Base-by-base conservation (phyloP, 2,329 filamentous ascomycete species). In the Pseudogymnoascus sp. region DNA sequence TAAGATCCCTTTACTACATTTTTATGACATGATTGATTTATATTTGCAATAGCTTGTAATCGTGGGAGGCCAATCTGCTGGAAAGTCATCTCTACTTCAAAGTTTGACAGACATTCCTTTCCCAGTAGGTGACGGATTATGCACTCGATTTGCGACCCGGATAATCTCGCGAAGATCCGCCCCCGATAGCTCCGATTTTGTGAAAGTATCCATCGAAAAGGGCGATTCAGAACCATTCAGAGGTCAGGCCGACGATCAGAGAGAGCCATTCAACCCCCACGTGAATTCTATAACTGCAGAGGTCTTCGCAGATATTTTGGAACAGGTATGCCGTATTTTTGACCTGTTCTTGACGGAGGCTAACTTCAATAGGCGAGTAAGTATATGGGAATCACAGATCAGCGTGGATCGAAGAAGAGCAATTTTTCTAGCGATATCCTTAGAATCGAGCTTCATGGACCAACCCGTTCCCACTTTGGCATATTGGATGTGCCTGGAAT, bases 91-190 rank as follows among this genome's bases (percentile, higher is more conserved):
- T 5, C 67, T 77, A 1, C 66, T 77, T 2, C 73, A 73, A 56
- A 75, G 71, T 18, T 64, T 77, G 60, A 76, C 73, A 1, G 74
- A 73, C 2, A 75, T 77, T 14, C 75, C 75, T 0, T 77, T 77
- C 36, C 73, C 72, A 0, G 70, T 74, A 0, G 71, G 71, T 10
- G 67, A 63, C 5, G 68, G 68, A 0, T 69, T 72, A 16, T 77
- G 75, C 60, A 77, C 75, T 46, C 72, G 75, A 14, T 77, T 75
- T 42, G 73, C 75, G 0, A 77, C 74, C 0, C 71, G 74, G 1
- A 76, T 77, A 6, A 69, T 76, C 2, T 76, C 74, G n/a, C 67
- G 70, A 28, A 59, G 68, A 5, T 75, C 75, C 0, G 64, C 68
- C 0, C 71, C 72, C 0, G 70, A 67, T 1, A 73, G 68, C 1